Base-by-base conservation (phyloP, 768 basidiomycete genomes). In the Boletellus emodensis region DNA sequence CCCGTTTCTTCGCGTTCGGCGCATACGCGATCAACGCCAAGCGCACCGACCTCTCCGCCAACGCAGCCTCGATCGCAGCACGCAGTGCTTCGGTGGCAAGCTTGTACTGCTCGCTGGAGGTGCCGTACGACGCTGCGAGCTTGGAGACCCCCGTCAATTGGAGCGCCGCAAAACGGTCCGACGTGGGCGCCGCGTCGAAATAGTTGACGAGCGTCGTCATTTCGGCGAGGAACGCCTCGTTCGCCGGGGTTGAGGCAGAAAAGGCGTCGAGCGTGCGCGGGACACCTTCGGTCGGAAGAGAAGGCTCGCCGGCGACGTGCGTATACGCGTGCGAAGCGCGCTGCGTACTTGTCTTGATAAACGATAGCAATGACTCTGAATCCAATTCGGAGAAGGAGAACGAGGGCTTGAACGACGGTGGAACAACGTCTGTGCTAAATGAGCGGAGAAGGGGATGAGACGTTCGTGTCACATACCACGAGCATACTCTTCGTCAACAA, bases 151-250 rank as follows among this genome's bases (percentile, higher is more conserved):
- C 74, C 1, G 72, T 69, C 37, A 90, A 60, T 52, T 84, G 79
- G 43, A 88, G 67, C 7, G 83, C 84, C 26, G 81, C 84, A 55
- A 90, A 90, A 10, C 71, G 63, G 44, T 78, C 75, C 30, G 76
- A 69, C 8, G 39, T 2, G 3, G 53, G 50, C 1, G 22, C 13
- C 1, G 50, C 4, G 15, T 79, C 72, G 28, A 82, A 63, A 58
- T 84, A 80, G 58, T 81, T 78, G n/a, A 76, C 66, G 11, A 78
- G 63, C 8, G 82, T 72, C 14, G 75, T 68, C 12, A 75, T 59
- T 46, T 77, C 72, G 4, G 69, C 61, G 34, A 77, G 44, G 48
- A 79, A 77, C 0, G 58, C 65, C 53, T 71, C 65, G 14, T 69
- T 65, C 18, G 66, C 66, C 3, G 71, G 59, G n/a, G 75, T 70